Percentiles rank a stretch among this genome's conserved stretches.
phyloP scores from a whole-genome alignment of 305 asterid species.

The Withania somnifera region DNA sequence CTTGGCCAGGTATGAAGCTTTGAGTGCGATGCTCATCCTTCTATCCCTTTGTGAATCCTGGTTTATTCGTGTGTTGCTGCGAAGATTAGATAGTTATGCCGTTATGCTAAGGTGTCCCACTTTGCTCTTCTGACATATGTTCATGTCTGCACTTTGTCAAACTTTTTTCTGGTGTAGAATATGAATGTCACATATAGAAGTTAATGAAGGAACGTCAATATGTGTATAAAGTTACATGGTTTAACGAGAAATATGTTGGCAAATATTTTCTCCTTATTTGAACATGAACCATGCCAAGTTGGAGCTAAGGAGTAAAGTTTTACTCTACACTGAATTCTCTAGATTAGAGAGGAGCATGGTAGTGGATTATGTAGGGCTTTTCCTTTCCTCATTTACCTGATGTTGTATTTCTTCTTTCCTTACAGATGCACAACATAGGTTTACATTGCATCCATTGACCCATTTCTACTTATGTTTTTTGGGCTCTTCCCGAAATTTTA shows the following conservation, averaged over 20 bases:
- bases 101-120: neutral
- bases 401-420: neutral
- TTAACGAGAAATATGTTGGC: neutral
- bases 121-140: neutral
- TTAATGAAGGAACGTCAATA: neutral
- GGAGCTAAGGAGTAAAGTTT: neutral
- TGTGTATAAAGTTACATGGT: neutral
- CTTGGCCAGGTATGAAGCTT: conserved; percentile 61
- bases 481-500: neutral
- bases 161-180: neutral
- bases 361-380: neutral
- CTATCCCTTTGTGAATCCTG: neutral
- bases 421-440: neutral
- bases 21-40: neutral
- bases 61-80: neutral
- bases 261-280: neutral
- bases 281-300: neutral
- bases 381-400: neutral
- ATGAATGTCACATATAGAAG: neutral
- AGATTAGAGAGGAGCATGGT: neutral
- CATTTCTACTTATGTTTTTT: neutral
- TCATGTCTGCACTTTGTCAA: neutral
- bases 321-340: neutral
- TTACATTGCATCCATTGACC: neutral
- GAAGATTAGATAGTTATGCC: neutral